Evolutionary conservation across 1,284 basidiomycete genomes (phyloP).

Genomic region (Thecaphora thlaspeos): DNA sequence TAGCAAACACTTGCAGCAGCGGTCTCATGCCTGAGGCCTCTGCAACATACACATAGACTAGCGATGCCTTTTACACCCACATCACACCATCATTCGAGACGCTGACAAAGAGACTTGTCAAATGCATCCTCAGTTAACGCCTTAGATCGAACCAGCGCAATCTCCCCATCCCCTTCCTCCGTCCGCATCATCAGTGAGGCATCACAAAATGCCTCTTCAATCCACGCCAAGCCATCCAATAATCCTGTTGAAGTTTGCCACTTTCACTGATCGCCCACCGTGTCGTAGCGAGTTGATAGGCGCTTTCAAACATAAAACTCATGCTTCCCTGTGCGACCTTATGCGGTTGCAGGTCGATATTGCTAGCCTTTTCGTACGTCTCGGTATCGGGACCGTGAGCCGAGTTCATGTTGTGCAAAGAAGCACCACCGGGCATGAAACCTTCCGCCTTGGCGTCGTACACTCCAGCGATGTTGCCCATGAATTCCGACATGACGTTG

Average conservation of each 20-base stretch:
- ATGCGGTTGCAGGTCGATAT: slow-evolving; percentile 24
- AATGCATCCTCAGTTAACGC: too few species aligned
- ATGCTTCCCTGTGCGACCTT: slow-evolving; percentile 42
- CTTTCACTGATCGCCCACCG: slow-evolving; percentile 41
- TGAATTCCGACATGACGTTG: slow-evolving; percentile 38
- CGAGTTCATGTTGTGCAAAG: slow-evolving; percentile 45
- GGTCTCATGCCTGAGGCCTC: too few species aligned
- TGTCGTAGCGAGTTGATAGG: slow-evolving; percentile 45
- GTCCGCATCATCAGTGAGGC: too few species aligned
- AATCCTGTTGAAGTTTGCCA: slow-evolving; percentile 44
- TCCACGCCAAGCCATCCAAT: slow-evolving; percentile 32
- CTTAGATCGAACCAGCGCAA: too few species aligned
- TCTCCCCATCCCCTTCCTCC: too few species aligned
- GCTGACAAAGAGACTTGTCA: too few species aligned
- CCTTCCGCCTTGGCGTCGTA: slow-evolving; percentile 39
- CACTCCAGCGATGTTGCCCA: slow-evolving; percentile 32
- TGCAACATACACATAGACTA: too few species aligned
- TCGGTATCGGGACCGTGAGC: slow-evolving; percentile 50
- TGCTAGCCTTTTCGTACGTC: slow-evolving; percentile 28
- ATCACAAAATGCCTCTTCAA: slow-evolving; percentile 25
- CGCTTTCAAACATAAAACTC: slow-evolving; percentile 51
- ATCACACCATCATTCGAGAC: too few species aligned
- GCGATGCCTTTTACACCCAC: too few species aligned
- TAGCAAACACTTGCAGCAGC: too few species aligned
- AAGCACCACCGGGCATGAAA: slow-evolving; percentile 40